Conservation (phyloP, 2,329 filamentous ascomycete genomes). For the Xylaria sp. region DNA sequence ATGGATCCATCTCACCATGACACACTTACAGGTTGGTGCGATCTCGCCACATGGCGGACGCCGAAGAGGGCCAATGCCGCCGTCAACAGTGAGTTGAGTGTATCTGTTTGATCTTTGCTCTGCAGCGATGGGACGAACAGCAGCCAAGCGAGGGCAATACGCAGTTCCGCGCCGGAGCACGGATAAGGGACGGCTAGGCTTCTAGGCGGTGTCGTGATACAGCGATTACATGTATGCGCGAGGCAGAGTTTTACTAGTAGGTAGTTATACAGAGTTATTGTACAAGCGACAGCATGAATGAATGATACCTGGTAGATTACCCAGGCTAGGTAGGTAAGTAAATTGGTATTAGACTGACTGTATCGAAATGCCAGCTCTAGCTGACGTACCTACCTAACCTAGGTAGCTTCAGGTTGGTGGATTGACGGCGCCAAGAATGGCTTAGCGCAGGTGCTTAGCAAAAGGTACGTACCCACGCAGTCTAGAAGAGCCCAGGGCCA, state of each 20-base stretch:
- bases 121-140: slow-evolving; percentile 21
- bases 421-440: slow-evolving; percentile 19
- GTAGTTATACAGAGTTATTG: slow-evolving; percentile 24
- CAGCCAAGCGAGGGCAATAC: not conserved
- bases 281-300: slow-evolving; percentile 18
- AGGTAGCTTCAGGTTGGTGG: slow-evolving; percentile 34
- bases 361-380: slow-evolving; percentile 39
- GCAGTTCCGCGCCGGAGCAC: slow-evolving; percentile 16
- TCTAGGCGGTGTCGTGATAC: slow-evolving; percentile 32
- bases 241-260: slow-evolving; percentile 15
- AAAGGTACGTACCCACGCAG: not conserved
- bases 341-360: not conserved
- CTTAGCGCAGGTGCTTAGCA: not conserved
- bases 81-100: slow-evolving; percentile 36
- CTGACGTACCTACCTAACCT: slow-evolving; percentile 41
- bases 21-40: slow-evolving; percentile 91
- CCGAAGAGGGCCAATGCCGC: slow-evolving; percentile 47
- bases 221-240: slow-evolving; percentile 23
- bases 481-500: slow-evolving; percentile 24
- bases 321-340: not conserved
- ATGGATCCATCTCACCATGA: not conserved
- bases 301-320: not conserved
- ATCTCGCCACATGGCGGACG: slow-evolving; percentile 95
- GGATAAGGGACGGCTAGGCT: slow-evolving; percentile 12
- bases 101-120: slow-evolving; percentile 16